These are phyloP conservation scores for Zasmidium cellare DNA, from an alignment of 2,329 filamentous ascomycete genomes.

Conservation along the genomic window DNA sequence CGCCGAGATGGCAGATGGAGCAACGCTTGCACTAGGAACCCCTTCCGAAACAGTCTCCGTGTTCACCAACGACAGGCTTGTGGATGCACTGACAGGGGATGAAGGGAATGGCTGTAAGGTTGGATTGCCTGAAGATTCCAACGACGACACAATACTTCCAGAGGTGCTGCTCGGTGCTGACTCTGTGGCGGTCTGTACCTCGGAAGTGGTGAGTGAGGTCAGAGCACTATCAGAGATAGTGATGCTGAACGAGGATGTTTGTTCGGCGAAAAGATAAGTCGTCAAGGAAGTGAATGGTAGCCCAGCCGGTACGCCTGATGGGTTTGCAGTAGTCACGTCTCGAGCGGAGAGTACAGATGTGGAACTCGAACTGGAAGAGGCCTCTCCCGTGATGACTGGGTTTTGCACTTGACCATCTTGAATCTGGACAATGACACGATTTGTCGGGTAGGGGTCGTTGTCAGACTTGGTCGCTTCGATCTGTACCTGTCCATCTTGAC, in stretches of 20 bases:
- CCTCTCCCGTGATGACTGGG: not conserved
- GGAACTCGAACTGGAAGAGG: constrained; percentile 8
- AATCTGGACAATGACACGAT: constrained; percentile 8
- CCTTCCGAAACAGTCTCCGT: constrained; percentile 25
- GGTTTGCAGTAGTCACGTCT: constrained; percentile 7
- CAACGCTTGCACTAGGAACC: constrained; percentile 26
- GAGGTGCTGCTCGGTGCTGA: constrained; percentile 21
- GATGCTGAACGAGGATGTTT: constrained; percentile 15
- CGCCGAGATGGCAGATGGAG: constrained; percentile 25
- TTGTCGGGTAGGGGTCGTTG: not conserved
- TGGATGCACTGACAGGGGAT: constrained; percentile 22
- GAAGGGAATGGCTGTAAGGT: constrained; percentile 33
- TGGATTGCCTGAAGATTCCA: constrained; percentile 29
- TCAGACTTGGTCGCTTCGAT: not conserved
- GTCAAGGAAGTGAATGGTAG: not conserved
- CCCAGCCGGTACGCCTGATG: not conserved
- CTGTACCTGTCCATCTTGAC: constrained; percentile 1
- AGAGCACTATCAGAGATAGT: constrained; percentile 28
- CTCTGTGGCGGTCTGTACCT: constrained; percentile 29
- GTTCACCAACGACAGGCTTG: constrained; percentile 32
- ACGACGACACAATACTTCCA: constrained; percentile 21
- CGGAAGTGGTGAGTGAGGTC: constrained; percentile 29
- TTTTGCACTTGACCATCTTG: constrained; percentile 22
- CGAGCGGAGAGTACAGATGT: constrained; percentile 12
- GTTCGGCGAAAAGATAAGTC: not conserved